A percentile compares a stretch with the other conserved stretches of the same genome.
These are phyloP conservation scores for Saccharomyces hybrid DNA, from an alignment of 1,139 yeast species.

Conservation along the genomic window DNA sequence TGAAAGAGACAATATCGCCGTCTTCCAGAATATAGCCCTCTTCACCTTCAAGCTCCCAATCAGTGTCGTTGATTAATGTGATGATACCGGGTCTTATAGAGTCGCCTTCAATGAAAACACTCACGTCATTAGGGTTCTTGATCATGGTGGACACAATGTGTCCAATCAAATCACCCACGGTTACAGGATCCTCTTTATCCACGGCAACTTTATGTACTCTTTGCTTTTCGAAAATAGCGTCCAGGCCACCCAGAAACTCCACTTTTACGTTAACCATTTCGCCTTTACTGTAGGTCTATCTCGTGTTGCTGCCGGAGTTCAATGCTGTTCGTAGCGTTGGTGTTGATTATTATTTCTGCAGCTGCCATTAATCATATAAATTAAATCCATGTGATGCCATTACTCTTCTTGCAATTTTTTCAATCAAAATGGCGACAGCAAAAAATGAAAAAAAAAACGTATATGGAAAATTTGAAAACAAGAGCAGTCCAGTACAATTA, in stretches of 20 bases:
- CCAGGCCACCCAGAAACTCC: slow-evolving; percentile 61
- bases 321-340: neutral
- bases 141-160: slow-evolving; percentile 51
- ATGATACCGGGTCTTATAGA: slow-evolving; percentile 83
- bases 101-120: slow-evolving; percentile 75
- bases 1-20: slow-evolving; percentile 77
- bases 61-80: slow-evolving; percentile 87
- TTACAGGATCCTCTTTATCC: slow-evolving; percentile 38
- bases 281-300: neutral
- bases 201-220: slow-evolving; percentile 40
- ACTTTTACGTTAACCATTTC: slow-evolving; percentile 34
- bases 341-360: neutral
- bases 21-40: slow-evolving; percentile 67
- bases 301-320: neutral
- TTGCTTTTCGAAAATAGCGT: slow-evolving; percentile 51
- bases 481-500: neutral
- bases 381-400: neutral
- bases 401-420: neutral
- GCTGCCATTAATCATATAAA: neutral
- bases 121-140: slow-evolving; percentile 53
- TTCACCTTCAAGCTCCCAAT: slow-evolving; percentile 94
- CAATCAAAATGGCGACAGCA: neutral
- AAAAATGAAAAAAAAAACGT: neutral
- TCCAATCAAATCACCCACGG: slow-evolving; percentile 51
- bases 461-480: neutral